phyloP scores from a whole-genome alignment of 345 rosid species.

The Euphorbia peplus region DNA sequence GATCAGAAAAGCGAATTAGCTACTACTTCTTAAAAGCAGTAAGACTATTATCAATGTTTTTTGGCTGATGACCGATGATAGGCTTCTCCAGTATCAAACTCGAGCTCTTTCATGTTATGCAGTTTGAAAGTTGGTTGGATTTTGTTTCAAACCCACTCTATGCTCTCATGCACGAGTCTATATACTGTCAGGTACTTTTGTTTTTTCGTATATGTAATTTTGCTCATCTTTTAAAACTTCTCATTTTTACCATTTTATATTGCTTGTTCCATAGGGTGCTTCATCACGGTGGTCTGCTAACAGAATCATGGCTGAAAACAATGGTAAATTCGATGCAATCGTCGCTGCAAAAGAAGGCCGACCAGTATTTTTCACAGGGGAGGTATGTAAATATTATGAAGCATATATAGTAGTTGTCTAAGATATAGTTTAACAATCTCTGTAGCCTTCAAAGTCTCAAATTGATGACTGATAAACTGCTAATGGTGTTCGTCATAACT shows the following conservation, averaged over 20 bases:
- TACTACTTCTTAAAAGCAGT: constrained; percentile 72
- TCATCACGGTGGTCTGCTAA: constrained; percentile 82
- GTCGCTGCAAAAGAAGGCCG: constrained; percentile 59
- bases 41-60: constrained; percentile 26
- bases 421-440: too few relatives aligned
- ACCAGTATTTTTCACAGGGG: constrained; percentile 80
- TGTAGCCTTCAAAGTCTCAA: neutral
- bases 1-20: constrained; percentile 62
- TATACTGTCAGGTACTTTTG: constrained; percentile 74
- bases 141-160: constrained; percentile 85
- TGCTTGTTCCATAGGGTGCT: constrained; percentile 49
- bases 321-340: constrained; percentile 61
- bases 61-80: constrained; percentile 7
- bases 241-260: constrained; percentile 3
- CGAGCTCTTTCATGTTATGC: constrained; percentile 24
- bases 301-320: constrained; percentile 45
- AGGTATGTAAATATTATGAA: constrained; percentile 40
- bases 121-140: constrained; percentile 72
- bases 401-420: neutral
- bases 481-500: too few relatives aligned
- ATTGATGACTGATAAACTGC: neutral
- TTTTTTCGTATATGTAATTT: neutral
- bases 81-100: constrained; percentile 7
- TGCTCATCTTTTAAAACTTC: constrained; percentile 3
- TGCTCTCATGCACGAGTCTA: constrained; percentile 76